Evolutionary conservation across 495 filamentous ascomycete genomes (phyloP).

Genomic region (Thozetella sp.): DNA sequence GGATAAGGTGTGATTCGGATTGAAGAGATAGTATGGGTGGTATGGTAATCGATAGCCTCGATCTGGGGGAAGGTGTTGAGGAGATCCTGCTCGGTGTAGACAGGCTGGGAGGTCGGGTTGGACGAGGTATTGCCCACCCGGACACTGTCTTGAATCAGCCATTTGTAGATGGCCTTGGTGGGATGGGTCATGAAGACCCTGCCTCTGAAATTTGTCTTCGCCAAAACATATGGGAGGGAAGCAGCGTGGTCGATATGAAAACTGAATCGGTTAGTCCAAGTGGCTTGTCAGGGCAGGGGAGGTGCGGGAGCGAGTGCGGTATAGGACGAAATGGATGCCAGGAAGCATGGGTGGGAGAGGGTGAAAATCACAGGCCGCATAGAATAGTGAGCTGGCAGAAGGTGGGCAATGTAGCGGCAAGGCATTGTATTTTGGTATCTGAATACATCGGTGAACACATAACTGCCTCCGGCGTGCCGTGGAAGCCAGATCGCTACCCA

Average conservation of each 20-base stretch:
- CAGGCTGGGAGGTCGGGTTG: slow-evolving; percentile 68
- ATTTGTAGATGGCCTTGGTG: slow-evolving; percentile 99
- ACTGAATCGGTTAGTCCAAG: slow-evolving; percentile 55
- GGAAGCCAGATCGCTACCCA: neutral
- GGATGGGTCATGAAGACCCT: slow-evolving; percentile 99
- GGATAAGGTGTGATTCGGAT: slow-evolving; percentile 97
- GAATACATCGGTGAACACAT: slow-evolving; percentile 20
- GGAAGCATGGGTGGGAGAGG: slow-evolving; percentile 5
- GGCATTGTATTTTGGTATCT: slow-evolving; percentile 37
- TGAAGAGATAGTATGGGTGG: slow-evolving; percentile 92
- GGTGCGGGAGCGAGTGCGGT: neutral
- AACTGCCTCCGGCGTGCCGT: neutral
- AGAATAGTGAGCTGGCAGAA: slow-evolving; percentile 13
- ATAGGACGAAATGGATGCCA: neutral
- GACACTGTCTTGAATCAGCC: slow-evolving; percentile 95
- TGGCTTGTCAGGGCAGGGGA: neutral
- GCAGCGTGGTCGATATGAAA: slow-evolving; percentile 98
- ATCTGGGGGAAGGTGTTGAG: slow-evolving; percentile 89
- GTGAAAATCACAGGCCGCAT: slow-evolving; percentile 7
- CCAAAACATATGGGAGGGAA: slow-evolving; percentile 92
- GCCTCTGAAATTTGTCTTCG: slow-evolving; percentile 96
- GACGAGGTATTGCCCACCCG: slow-evolving; percentile 83
- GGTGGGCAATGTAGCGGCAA: slow-evolving; percentile 23
- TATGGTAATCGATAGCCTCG: slow-evolving; percentile 97
- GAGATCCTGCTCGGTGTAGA: slow-evolving; percentile 95